phyloP scores from a whole-genome alignment of 1,284 basidiomycete genomes.

The Cryptococcus hybrid region DNA sequence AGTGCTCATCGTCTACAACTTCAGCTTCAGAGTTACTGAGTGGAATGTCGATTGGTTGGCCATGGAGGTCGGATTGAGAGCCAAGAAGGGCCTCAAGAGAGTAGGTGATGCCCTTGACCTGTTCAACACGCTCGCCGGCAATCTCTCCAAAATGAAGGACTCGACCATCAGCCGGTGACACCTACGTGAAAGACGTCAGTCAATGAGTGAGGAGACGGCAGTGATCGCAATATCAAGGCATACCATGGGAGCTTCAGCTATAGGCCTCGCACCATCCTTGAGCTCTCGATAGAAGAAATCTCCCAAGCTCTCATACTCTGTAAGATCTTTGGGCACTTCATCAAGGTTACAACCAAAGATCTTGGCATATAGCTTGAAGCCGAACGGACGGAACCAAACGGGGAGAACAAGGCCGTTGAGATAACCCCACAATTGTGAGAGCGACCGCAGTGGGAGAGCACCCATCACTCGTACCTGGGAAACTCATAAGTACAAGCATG shows the following conservation, averaged over 20 bases:
- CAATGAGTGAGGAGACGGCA: too few species aligned
- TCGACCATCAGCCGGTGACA: slow-evolving; percentile 90
- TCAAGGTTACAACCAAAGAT: slow-evolving; percentile 92
- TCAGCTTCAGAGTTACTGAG: slow-evolving; percentile 8
- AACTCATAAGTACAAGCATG: background rate
- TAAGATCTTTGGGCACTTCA: slow-evolving; percentile 83
- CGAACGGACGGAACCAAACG: slow-evolving; percentile 87
- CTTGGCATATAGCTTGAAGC: slow-evolving; percentile 79
- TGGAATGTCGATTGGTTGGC: slow-evolving; percentile 15
- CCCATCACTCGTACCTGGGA: slow-evolving; percentile 88
- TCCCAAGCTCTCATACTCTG: slow-evolving; percentile 75
- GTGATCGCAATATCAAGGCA: slow-evolving; percentile 27
- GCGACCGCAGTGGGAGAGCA: slow-evolving; percentile 86
- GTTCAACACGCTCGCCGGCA: slow-evolving; percentile 76
- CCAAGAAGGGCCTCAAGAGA: slow-evolving; percentile 90
- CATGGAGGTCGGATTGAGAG: slow-evolving; percentile 46
- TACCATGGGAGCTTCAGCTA: slow-evolving; percentile 75
- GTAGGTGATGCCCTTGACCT: slow-evolving; percentile 97
- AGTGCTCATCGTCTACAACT: slow-evolving; percentile 65
- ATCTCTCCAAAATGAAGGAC: slow-evolving; percentile 92
- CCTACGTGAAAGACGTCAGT: slow-evolving; percentile 50
- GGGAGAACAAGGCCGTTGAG: slow-evolving; percentile 89
- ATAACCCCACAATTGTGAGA: slow-evolving; percentile 95
- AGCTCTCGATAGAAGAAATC: slow-evolving; percentile 94
- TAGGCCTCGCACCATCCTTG: slow-evolving; percentile 75